Percentiles rank a stretch among this genome's conserved stretches.
Evolutionary conservation across 2,329 filamentous ascomycete species (phyloP).

Genomic region (Trichoderma polysporum): DNA sequence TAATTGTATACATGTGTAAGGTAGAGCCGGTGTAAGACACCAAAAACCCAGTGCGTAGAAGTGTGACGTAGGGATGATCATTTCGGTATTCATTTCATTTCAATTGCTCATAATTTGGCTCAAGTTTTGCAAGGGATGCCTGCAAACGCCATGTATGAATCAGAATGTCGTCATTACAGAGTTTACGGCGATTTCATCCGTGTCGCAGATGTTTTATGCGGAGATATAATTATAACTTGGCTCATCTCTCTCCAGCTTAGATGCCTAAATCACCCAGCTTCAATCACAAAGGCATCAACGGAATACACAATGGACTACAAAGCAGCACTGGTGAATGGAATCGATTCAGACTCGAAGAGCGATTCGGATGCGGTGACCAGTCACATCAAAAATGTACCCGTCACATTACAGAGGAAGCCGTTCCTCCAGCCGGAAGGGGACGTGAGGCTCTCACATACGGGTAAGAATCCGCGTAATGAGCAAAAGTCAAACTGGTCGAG

Average conservation of each 20-base stretch:
- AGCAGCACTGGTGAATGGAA: conserved; percentile 5
- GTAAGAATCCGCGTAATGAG: conserved; percentile 12
- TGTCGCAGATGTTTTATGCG: not conserved
- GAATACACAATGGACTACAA: conserved; percentile 9
- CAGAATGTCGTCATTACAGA: conserved; percentile 11
- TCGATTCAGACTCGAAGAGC: not conserved
- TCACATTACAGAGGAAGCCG: conserved; percentile 31
- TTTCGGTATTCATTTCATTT: not conserved
- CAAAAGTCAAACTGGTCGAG: not conserved
- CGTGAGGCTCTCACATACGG: conserved; percentile 29
- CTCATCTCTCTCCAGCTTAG: not conserved
- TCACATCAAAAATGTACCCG: conserved; percentile 23
- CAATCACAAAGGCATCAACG: not conserved
- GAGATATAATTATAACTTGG: not conserved
- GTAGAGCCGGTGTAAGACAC: not conserved
- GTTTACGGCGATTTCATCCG: not conserved
- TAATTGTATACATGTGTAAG: not conserved
- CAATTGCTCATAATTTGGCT: not conserved
- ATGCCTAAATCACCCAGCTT: not conserved
- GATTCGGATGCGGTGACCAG: conserved; percentile 7
- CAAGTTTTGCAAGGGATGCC: not conserved
- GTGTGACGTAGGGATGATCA: conserved; percentile 13
- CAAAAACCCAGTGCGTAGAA: not conserved
- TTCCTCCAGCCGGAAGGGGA: conserved; percentile 33
- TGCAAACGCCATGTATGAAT: not conserved